Base-by-base conservation (phyloP, 2,329 filamentous ascomycete genomes). In the Monosporascus sp. region DNA sequence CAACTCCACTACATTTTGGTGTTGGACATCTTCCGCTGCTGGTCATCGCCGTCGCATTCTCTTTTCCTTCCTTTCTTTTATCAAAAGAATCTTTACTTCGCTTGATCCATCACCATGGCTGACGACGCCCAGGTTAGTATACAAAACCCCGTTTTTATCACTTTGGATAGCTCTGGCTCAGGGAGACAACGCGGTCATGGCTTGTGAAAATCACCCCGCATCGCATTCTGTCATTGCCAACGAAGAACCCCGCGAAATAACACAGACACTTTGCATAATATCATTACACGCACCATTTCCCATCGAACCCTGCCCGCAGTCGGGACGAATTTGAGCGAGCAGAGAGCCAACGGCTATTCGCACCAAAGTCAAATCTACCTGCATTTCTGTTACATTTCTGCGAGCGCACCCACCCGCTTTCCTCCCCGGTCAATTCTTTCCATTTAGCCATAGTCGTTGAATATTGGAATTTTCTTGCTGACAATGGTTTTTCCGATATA, bases 21-120 rank as follows among this genome's bases (percentile, higher is more conserved):
- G 60, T 62, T 62, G 60, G 61, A 52, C 58, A 60, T 54, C 53
- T 48, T 46, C 41, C 38, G 37, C 44, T 46, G 51, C 51, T 54
- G 49, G 48, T 53, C 52, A 50, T 49, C 41, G 47, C 54, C 54
- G 53, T 70, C 63, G 58, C 66, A 66, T 64, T 59, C 65, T 68
- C 65, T 60, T 63, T 65, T 64, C 62, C 60, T 62, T 66, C 31
- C 11, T 66, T 63, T 54, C 54, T 48, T 50, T 50, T 34, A 51
- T 39, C 18, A 41, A 52, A 39, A 57, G 56, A 55, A 54, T 54
- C 55, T 59, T 59, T 54, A 55, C 56, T 62, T 63, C 58, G 54
- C 56, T 62, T 64, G 74, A 72, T 70, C 69, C 69, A 69, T 76
- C 79, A 81, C 72, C 67, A 84, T 84, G 81, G 71, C 80, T 65